Base-by-base conservation (phyloP, 2,329 filamentous ascomycete species). In the Aspergillus tanneri region DNA sequence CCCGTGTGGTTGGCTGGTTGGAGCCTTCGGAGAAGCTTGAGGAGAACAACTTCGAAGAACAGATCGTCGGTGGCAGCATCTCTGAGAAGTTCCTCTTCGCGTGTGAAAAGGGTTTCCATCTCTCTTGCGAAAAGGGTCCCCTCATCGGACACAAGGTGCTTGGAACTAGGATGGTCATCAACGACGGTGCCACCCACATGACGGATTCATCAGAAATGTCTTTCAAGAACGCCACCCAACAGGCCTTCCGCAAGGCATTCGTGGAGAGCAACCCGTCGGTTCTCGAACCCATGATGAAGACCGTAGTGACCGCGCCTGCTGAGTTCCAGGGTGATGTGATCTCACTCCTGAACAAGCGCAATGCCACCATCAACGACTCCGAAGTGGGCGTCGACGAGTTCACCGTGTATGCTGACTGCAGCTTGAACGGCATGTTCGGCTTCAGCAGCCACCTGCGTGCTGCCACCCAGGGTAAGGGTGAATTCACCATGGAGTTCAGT, bases 401-500 rank as follows among this genome's bases (percentile, higher is more conserved):
- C 65, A 95, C 89, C 5, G 81, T 97, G 49, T 83, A 86, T 47
- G 91, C 90, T 21, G 93, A 97, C 74, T 96, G 90, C 77, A 91
- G 86, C 68, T 73, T 99, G 68, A 96, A 97, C 70, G 84, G 86
- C 69, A 99, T 99, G 93, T 99, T 99, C 69, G 93, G 93, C 55
- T 97, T 99, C 76, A 91, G 86, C 64, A 88, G 86, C 34, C 88
- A 96, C 72, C 74, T 99, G 58, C 83, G 93, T 61, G 93, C 93
- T 11, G 88, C 91, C 18, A 97, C 91, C 2, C 93, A 99, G 76
- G 93, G 93, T 54, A 99, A 99, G 80, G 93, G 93, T 63, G 93
- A 99, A 76, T 99, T 96, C 68, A 87, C 82, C 63, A 97, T 99
- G 93, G 93, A 99, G 74, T 99, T 99, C 66, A 93, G 88, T 71